phyloP scores from a whole-genome alignment of 108 stramenopile genomes.

The Skeletonema tropicum region DNA sequence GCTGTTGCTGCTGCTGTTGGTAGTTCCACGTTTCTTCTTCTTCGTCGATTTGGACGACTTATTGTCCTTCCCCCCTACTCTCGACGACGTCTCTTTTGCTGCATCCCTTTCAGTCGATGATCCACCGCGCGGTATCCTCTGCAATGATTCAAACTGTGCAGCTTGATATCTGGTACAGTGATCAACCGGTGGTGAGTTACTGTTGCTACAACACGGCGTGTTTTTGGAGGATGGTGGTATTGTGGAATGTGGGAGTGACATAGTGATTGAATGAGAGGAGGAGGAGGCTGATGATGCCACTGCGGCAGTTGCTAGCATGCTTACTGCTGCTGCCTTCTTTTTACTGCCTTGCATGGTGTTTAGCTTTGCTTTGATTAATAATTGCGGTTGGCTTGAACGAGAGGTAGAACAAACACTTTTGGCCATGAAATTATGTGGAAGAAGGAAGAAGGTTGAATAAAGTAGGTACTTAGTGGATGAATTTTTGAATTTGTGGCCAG shows the following conservation, averaged over 20 bases:
- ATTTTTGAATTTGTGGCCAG: no score
- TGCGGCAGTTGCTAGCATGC: not conserved
- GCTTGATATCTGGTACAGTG: not conserved
- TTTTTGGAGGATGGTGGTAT: no score
- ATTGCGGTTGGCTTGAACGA: no score
- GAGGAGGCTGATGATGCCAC: not conserved
- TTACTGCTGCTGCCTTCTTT: not conserved
- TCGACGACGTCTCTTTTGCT: not conserved
- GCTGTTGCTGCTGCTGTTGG: not conserved
- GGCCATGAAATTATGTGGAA: no score
- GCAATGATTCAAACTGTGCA: not conserved
- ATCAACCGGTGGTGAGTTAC: no score
- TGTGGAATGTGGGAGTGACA: no score
- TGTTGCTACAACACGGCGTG: no score
- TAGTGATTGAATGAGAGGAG: not conserved
- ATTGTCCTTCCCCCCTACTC: not conserved
- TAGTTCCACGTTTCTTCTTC: constrained; percentile 1
- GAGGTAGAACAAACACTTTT: no score
- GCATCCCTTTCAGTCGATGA: not conserved
- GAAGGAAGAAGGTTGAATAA: no score
- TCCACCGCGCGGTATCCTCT: not conserved
- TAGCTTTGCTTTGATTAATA: no score
- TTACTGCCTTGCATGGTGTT: not conserved
- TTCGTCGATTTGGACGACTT: not conserved
- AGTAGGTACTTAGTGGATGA: no score